Evolutionary conservation across 164 flowering plant genomes (phyloP).

Genomic region (Tetrastigma voinierianum): DNA sequence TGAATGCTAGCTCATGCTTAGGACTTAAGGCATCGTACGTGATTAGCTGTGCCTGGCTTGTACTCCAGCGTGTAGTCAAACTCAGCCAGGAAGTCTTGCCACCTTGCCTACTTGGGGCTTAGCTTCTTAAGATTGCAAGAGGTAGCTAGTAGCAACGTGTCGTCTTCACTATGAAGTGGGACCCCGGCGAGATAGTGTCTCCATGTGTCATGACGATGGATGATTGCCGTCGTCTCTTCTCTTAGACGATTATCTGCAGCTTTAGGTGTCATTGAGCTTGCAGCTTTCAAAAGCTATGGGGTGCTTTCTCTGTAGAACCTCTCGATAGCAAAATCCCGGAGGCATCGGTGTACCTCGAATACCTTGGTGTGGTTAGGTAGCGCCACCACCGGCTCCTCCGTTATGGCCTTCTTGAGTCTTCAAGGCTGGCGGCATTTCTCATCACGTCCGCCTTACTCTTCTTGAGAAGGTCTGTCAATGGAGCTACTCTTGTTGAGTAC

Average conservation of each 20-base stretch:
- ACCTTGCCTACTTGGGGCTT: neutral
- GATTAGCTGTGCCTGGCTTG: conserved; percentile 2
- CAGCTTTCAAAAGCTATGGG: neutral
- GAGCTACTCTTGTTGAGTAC: too few relatives aligned
- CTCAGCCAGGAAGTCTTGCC: neutral
- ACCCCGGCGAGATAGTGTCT: conserved; percentile 5
- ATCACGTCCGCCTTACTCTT: too few relatives aligned
- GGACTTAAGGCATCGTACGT: conserved; percentile 1
- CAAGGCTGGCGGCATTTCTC: too few relatives aligned
- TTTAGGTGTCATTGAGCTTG: neutral
- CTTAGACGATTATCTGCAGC: neutral
- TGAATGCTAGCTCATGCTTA: neutral
- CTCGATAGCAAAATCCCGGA: conserved; percentile 6
- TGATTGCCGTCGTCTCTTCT: conserved; percentile 3
- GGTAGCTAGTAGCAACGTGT: conserved; percentile 4
- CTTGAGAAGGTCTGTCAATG: too few relatives aligned
- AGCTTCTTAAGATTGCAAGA: conserved; percentile 3
- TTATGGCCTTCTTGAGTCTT: too few relatives aligned
- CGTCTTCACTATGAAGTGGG: neutral
- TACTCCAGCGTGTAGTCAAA: conserved; percentile 1
- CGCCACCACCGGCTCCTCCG: too few relatives aligned
- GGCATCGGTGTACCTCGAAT: too few relatives aligned
- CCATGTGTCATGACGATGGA: neutral
- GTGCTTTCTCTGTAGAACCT: neutral
- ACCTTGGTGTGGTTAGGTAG: too few relatives aligned